Evolutionary conservation across 169 alveolate genomes (phyloP).

Genomic region (Amoebophrya sp.): DNA sequence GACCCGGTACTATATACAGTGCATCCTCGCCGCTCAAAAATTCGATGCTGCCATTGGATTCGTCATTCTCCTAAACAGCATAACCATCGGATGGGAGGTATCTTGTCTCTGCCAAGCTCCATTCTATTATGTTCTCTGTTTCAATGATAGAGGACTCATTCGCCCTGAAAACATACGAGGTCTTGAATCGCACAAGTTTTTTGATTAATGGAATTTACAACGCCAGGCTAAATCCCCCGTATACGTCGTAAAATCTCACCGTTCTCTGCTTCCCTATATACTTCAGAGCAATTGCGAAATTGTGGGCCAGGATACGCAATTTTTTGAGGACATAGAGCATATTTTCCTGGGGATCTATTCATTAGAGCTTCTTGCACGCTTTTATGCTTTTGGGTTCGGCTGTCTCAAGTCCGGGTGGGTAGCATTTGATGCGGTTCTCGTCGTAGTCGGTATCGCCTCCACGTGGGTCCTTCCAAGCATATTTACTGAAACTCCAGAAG

Average conservation of each 20-base stretch:
- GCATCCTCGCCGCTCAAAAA: not conserved
- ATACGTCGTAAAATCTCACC: too few relatives aligned
- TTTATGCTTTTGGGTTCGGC: not conserved
- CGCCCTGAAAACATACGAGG: too few relatives aligned
- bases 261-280: too few relatives aligned
- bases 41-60: not conserved
- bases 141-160: too few relatives aligned
- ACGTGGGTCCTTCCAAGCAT: not conserved
- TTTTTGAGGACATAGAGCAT: not conserved
- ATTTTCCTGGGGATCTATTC: not conserved
- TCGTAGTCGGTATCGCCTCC: not conserved
- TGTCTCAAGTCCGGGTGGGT: not conserved
- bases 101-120: too few relatives aligned
- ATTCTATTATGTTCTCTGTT: too few relatives aligned
- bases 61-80: not conserved
- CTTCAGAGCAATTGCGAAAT: not conserved
- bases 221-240: too few relatives aligned
- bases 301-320: not conserved
- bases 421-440: not conserved
- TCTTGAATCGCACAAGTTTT: too few relatives aligned
- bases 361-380: not conserved
- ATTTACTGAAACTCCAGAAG: not conserved
- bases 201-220: too few relatives aligned
- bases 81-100: not conserved
- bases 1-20: not conserved